Conservation (phyloP, 345 rosid species). For the Crucihimalaya himalaica region DNA sequence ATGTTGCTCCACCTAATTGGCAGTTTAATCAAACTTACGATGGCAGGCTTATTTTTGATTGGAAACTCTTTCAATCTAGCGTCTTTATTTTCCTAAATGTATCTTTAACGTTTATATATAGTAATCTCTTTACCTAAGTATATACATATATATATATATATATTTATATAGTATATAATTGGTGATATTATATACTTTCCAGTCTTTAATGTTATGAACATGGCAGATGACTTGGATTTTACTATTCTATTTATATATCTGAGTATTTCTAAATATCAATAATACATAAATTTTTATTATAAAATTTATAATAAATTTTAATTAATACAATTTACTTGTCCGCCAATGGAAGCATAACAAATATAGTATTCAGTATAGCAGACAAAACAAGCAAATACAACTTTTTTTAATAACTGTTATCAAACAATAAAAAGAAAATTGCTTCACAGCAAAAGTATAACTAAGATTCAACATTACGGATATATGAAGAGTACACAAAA, state of each 20-base stretch:
- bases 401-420: background rate
- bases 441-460: background rate
- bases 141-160: too few species aligned
- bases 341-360: too few species aligned
- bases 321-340: too few species aligned
- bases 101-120: background rate
- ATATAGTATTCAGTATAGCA: background rate
- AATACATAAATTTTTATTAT: too few species aligned
- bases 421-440: background rate
- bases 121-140: too few species aligned
- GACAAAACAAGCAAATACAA: background rate
- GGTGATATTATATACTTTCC: too few species aligned
- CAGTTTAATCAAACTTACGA: slow-evolving; percentile 22
- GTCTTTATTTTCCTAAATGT: background rate
- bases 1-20: slow-evolving; percentile 24
- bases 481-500: slow-evolving; percentile 26
- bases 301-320: too few species aligned
- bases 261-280: too few species aligned
- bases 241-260: too few species aligned
- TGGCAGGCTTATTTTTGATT: slow-evolving; percentile 20
- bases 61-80: background rate
- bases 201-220: too few species aligned
- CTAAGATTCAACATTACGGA: background rate
- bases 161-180: too few species aligned
- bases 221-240: too few species aligned